These are phyloP conservation scores for Akanthomyces muscarius DNA, from an alignment of 2,329 filamentous ascomycete genomes.

Conservation along the genomic window DNA sequence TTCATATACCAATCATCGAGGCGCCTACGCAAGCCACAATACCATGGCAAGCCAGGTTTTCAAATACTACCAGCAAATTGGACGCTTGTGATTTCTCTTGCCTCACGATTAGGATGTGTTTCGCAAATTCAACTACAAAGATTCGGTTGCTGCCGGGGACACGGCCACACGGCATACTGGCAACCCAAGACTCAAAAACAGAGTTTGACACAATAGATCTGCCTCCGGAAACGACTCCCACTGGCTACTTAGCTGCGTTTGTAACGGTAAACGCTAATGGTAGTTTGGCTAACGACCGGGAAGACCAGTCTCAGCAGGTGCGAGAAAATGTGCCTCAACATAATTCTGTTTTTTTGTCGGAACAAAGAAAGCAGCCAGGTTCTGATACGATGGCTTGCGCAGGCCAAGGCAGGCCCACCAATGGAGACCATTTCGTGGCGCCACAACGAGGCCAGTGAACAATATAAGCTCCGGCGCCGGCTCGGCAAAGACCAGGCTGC, in stretches of 20 bases:
- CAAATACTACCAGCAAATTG: background rate
- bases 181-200: background rate
- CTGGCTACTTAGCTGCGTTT: background rate
- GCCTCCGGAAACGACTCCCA: background rate
- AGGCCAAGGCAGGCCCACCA: background rate
- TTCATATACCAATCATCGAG: background rate
- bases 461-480: conserved; percentile 13
- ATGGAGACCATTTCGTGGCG: background rate
- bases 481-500: conserved; percentile 12
- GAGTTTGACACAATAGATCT: background rate
- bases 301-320: background rate
- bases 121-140: background rate
- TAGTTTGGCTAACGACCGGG: background rate
- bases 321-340: background rate
- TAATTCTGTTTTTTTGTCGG: background rate
- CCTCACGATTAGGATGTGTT: background rate
- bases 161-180: background rate
- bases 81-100: background rate
- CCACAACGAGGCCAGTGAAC: background rate
- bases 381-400: conserved; percentile 10
- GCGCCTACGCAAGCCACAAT: background rate
- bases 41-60: background rate
- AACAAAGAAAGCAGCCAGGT: conserved; percentile 3
- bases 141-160: background rate
- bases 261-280: background rate